A percentile compares a stretch with the other conserved stretches of the same genome.
Conservation (phyloP, 768 basidiomycete genomes). For the Mycena crocata region DNA sequence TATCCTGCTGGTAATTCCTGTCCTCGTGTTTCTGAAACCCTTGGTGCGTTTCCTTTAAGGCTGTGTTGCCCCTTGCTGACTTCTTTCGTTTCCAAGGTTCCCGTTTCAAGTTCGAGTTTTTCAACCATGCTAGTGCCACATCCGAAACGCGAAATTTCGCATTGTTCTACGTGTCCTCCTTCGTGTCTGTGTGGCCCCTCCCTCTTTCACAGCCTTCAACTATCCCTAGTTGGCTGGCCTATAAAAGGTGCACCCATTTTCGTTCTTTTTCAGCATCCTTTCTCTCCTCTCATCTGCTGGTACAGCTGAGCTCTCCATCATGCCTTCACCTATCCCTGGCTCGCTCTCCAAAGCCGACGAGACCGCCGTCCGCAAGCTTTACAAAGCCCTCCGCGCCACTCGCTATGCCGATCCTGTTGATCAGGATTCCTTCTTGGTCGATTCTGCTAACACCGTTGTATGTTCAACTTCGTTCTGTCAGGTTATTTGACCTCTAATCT, state of each 20-base stretch:
- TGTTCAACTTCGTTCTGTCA: not conserved
- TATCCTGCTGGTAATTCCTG: not conserved
- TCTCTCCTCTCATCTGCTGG: not conserved
- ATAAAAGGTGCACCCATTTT: not conserved
- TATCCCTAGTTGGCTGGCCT: not conserved
- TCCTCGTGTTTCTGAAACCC: too few relatives aligned
- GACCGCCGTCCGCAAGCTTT: not conserved
- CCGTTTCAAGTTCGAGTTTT: not conserved
- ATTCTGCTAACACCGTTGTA: conserved; percentile 1
- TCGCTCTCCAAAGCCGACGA: not conserved
- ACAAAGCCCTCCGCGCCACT: conserved; percentile 4
- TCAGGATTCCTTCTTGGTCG: conserved; percentile 16
- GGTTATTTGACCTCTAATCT: too few relatives aligned
- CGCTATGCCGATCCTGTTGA: conserved; percentile 11
- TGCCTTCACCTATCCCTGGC: not conserved
- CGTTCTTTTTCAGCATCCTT: too few relatives aligned
- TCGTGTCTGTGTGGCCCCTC: not conserved
- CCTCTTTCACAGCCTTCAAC: not conserved
- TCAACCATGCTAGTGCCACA: not conserved
- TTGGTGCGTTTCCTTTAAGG: too few relatives aligned
- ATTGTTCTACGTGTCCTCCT: conserved; percentile 2
- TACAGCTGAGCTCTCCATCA: not conserved
- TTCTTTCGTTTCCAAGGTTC: too few relatives aligned
- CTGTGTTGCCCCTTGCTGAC: too few relatives aligned
- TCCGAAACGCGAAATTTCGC: not conserved